A percentile compares a stretch with the other conserved stretches of the same genome.
These are phyloP conservation scores for Colletotrichum tofieldiae DNA, from an alignment of 2,329 filamentous ascomycete species.

Conservation along the genomic window DNA sequence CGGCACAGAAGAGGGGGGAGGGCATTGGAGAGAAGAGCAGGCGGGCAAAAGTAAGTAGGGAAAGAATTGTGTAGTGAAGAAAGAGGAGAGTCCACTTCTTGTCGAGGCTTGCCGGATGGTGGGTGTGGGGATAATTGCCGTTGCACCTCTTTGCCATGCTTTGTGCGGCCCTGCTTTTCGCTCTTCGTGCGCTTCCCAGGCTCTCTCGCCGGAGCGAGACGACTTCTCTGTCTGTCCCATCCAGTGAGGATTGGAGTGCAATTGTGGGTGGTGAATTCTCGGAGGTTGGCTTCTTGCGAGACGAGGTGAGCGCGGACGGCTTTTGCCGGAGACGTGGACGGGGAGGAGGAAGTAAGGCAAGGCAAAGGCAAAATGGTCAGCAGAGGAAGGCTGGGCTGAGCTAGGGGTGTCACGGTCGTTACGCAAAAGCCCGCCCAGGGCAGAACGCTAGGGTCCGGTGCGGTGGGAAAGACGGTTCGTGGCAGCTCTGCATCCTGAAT, in stretches of 20 bases:
- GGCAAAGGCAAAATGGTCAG: background rate
- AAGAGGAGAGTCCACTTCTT: constrained; percentile 35
- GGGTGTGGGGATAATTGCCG: constrained; percentile 43
- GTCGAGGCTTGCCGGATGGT: constrained; percentile 40
- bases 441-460: constrained; percentile 32
- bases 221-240: background rate
- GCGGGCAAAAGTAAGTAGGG: background rate
- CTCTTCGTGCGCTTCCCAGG: background rate
- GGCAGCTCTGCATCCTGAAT: constrained; percentile 27
- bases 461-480: constrained; percentile 36
- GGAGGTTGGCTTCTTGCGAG: background rate
- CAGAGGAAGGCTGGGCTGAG: constrained; percentile 15
- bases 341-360: too few species aligned
- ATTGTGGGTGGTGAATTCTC: background rate
- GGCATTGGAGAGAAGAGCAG: constrained; percentile 20
- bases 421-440: constrained; percentile 24
- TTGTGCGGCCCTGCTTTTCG: constrained; percentile 10
- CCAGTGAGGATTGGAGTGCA: background rate
- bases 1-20: constrained; percentile 9
- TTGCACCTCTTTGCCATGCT: constrained; percentile 17
- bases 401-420: constrained; percentile 26
- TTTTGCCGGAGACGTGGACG: background rate
- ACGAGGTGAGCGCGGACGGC: background rate
- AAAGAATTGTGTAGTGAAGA: constrained; percentile 42
- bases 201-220: background rate